These are phyloP conservation scores for Priceomyces haplophilus DNA, from an alignment of 805 yeast species.

Conservation along the genomic window DNA sequence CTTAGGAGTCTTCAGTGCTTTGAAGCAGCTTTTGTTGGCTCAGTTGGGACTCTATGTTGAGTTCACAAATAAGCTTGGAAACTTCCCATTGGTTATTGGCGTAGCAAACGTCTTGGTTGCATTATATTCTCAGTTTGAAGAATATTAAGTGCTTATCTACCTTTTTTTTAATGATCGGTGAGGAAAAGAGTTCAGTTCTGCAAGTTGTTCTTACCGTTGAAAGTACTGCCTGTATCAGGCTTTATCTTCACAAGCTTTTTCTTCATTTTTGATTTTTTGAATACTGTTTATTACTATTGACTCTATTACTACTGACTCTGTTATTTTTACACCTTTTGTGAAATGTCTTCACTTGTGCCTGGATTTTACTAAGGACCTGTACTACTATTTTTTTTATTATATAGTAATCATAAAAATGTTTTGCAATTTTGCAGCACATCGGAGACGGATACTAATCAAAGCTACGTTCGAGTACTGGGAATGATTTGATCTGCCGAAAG, in stretches of 20 bases:
- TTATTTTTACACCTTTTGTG: not conserved
- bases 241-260: not conserved
- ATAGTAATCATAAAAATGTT: not conserved
- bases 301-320: not conserved
- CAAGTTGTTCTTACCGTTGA: not conserved
- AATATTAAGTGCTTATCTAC: conserved; percentile 21
- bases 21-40: conserved; percentile 29
- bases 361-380: not conserved
- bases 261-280: not conserved
- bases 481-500: too few relatives aligned
- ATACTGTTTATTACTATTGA: conserved; percentile 5
- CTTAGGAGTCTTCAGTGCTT: conserved; percentile 23
- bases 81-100: conserved; percentile 46
- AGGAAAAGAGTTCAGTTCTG: not conserved
- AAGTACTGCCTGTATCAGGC: not conserved
- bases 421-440: not conserved
- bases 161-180: not conserved
- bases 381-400: not conserved
- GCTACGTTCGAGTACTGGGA: too few relatives aligned
- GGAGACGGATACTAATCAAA: too few relatives aligned
- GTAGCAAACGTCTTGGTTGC: conserved; percentile 46
- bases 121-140: conserved; percentile 51
- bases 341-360: not conserved
- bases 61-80: conserved; percentile 39
- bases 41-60: conserved; percentile 39